Evolutionary conservation across 139 green algal species (phyloP).

Genomic region (Auxenochlorella pyrenoidosa): DNA sequence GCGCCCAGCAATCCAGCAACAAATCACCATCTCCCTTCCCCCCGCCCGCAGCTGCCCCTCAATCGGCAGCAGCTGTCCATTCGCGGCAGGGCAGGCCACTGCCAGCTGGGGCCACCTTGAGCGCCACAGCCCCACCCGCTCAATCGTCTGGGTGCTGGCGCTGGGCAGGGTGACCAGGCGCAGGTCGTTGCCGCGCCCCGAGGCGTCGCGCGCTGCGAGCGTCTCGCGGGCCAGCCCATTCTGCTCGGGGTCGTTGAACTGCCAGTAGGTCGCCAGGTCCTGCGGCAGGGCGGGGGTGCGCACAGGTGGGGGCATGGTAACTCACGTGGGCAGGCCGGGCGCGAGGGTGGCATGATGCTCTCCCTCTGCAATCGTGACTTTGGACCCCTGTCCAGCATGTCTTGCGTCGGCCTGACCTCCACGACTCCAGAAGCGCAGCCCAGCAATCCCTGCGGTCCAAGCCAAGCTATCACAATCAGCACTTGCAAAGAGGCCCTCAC

Average conservation of each 20-base stretch:
- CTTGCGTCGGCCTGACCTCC: neutral
- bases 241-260: slow-evolving; percentile 83
- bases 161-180: slow-evolving; percentile 63
- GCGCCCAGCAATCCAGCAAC: no score
- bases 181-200: slow-evolving; percentile 79
- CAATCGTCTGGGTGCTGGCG: slow-evolving; percentile 33
- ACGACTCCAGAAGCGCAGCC: no score
- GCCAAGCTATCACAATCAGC: no score
- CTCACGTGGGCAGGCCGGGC: no score
- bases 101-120: neutral
- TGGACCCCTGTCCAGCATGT: no score
- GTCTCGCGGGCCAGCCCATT: slow-evolving; percentile 50
- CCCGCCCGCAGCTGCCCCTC: no score
- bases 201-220: slow-evolving; percentile 68
- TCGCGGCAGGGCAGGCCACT: neutral
- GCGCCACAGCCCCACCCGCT: neutral
- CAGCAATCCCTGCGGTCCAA: no score
- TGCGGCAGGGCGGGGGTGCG: neutral
- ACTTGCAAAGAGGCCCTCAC: neutral
- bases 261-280: slow-evolving; percentile 86
- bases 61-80: neutral
- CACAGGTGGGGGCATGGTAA: no score
- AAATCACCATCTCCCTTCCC: no score
- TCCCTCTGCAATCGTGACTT: no score
- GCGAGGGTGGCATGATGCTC: no score